Conservation (phyloP, 129 eudicot genomes). For the Pittosporum tobira region DNA sequence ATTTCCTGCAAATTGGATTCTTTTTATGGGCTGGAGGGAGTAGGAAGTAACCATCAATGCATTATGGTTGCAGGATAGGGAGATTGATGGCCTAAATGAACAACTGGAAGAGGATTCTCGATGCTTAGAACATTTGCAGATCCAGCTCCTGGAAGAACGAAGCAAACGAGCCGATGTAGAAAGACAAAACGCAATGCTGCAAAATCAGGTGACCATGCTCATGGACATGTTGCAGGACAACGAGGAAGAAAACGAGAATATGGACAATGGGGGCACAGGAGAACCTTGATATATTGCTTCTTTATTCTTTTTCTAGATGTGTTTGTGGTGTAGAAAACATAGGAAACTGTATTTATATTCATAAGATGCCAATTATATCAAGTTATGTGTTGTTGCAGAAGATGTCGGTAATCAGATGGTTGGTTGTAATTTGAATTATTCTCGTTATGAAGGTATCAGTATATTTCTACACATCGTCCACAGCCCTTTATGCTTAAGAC, state of each 20-base stretch:
- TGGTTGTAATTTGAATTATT: too few relatives aligned
- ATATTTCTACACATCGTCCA: too few relatives aligned
- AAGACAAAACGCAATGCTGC: slow-evolving; percentile 67
- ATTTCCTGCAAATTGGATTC: too few relatives aligned
- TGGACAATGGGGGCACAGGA: slow-evolving; percentile 28
- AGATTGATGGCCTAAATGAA: slow-evolving; percentile 75
- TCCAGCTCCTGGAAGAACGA: slow-evolving; percentile 85
- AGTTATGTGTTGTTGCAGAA: neutral
- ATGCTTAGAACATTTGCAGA: slow-evolving; percentile 74
- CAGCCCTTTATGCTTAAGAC: too few relatives aligned
- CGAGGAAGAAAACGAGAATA: slow-evolving; percentile 47
- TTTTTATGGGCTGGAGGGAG: neutral
- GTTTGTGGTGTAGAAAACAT: neutral
- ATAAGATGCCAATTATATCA: neutral
- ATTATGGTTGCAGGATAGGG: slow-evolving; percentile 66
- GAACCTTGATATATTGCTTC: slow-evolving; percentile 24
- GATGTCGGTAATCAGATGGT: too few relatives aligned
- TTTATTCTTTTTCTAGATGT: slow-evolving; percentile 10
- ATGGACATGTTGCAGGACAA: slow-evolving; percentile 83
- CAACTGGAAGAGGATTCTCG: slow-evolving; percentile 83
- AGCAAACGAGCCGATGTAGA: slow-evolving; percentile 86
- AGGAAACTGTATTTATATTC: neutral
- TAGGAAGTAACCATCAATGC: neutral
- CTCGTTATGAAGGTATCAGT: neutral
- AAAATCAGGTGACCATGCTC: slow-evolving; percentile 70